These are phyloP conservation scores for Coemansia sp. DNA, from an alignment of 192 early-diverging fungal species.

Conservation along the genomic window DNA sequence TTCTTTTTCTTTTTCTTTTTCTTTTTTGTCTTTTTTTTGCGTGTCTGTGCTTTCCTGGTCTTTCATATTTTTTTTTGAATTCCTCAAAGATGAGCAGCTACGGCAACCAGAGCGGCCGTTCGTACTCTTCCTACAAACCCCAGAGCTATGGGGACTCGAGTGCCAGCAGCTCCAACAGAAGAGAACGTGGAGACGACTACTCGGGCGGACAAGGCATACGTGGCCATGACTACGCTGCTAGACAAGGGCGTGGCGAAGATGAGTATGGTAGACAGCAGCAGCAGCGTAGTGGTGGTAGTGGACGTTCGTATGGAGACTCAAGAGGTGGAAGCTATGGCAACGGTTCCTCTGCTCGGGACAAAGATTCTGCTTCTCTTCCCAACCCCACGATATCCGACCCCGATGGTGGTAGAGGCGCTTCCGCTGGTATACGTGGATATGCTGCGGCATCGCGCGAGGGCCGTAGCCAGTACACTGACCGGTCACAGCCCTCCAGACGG, in stretches of 20 bases:
- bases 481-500: conserved; percentile 5
- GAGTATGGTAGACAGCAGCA: background rate
- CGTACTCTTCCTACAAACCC: conserved; percentile 13
- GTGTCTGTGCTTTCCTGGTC: background rate
- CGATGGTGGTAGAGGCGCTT: background rate
- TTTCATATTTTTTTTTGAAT: conserved; percentile 8
- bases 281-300: background rate
- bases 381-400: background rate
- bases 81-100: conserved; percentile 45
- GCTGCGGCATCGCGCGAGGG: conserved; percentile 31
- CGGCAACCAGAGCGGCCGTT: conserved; percentile 14
- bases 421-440: conserved; percentile 32
- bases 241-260: too few species aligned
- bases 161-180: background rate
- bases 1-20: too few species aligned
- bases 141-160: background rate
- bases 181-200: background rate
- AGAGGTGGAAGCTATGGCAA: conserved; percentile 11
- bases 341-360: background rate
- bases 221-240: too few species aligned
- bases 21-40: too few species aligned
- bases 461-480: conserved; percentile 11
- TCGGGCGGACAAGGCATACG: too few species aligned
- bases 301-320: background rate
- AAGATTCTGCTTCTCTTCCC: background rate